Evolutionary conservation across 805 yeast genomes (phyloP), one percentile per base, ranked within the genome.

Genomic region (Metschnikowia lachancei): DNA sequence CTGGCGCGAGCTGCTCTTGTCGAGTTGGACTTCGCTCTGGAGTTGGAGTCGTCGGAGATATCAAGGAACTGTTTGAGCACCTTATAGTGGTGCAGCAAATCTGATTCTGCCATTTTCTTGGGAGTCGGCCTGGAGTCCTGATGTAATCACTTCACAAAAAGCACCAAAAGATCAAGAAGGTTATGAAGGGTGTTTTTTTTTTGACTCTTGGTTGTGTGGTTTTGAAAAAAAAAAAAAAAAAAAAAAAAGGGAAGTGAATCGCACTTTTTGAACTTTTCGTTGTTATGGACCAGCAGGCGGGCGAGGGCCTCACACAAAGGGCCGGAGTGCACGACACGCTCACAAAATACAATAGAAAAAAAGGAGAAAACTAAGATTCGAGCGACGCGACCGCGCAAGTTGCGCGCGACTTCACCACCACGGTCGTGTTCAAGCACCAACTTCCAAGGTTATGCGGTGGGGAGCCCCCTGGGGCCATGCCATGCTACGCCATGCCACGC

Each of bases 1-100:
- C 96, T 76, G 2, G 97, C 97, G 61, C 87, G 82, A 33, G 80
- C 81, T 4, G 91, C 91, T 48, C 94, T 59, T n/a, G 77, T 64
- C 12, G 81, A 69, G 32, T 74, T 74, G 26, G 72, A 59, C 52
- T 68, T 67, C 30, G 58, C 49, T 9, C 77, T 70, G 12, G 74
- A 60, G 38, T 63, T 56, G 13, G 53, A 36, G 49, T 77, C 83
- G 44, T 72, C 74, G 8, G 81, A 77, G 20, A 74, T 70, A 39
- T 72, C 76, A 17, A 80, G 68, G 51, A 76, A 80, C 58, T 72
- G 76, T 57, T 72, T 72, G 51, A 80, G 69, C 51, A 72, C 80
- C 53, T 64, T 67, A 56, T 76, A 76, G 59, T 78, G 80, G 53
- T 63, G 72, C 47, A 63, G 68, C 55, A 72, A 65, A 51, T 66